These are phyloP conservation scores for Clarireedia paspali DNA, from an alignment of 2,329 filamentous ascomycete genomes.

Conservation along the genomic window DNA sequence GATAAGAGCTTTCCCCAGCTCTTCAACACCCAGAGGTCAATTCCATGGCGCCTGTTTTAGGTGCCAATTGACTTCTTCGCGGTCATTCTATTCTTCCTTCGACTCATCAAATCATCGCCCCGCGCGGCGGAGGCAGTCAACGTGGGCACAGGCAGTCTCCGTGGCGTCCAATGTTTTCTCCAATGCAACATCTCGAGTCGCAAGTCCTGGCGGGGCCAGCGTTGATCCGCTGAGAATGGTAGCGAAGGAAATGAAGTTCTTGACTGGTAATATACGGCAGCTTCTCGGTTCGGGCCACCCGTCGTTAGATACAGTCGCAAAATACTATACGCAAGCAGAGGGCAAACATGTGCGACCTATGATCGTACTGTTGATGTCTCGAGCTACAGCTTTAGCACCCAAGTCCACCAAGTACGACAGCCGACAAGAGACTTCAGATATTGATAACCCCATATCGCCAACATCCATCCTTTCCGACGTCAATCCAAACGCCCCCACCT, in stretches of 20 bases:
- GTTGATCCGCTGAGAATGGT: constrained; percentile 86
- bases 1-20: constrained; percentile 36
- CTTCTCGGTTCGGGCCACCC: constrained; percentile 92
- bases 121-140: constrained; percentile 47
- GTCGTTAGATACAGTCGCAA: constrained; percentile 86
- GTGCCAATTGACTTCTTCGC: constrained; percentile 29
- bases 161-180: constrained; percentile 64
- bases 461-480: constrained; percentile 63
- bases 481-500: constrained; percentile 59
- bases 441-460: constrained; percentile 55
- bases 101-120: constrained; percentile 28
- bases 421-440: constrained; percentile 29
- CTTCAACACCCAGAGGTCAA: constrained; percentile 29
- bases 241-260: constrained; percentile 92
- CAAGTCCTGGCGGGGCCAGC: constrained; percentile 58
- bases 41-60: constrained; percentile 34
- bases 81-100: constrained; percentile 8
- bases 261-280: constrained; percentile 88
- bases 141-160: constrained; percentile 67
- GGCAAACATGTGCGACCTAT: constrained; percentile 94
- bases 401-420: constrained; percentile 42
- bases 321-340: constrained; percentile 96
- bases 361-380: constrained; percentile 92
- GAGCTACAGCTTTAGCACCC: constrained; percentile 77
- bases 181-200: constrained; percentile 51